Evolutionary conservation across 2,329 filamentous ascomycete genomes (phyloP).

Genomic region (Fusarium brachygibbosum): DNA sequence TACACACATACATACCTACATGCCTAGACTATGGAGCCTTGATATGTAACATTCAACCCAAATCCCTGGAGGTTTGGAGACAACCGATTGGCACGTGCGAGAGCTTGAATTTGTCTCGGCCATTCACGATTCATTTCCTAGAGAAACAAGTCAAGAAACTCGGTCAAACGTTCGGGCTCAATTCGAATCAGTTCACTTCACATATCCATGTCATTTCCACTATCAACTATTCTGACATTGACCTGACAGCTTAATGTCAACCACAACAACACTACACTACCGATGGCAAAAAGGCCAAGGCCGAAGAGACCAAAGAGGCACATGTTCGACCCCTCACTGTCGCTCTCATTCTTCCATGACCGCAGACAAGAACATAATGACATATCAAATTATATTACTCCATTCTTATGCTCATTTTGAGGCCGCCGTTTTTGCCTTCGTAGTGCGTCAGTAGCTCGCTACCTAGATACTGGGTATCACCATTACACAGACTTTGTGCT

Average conservation of each 20-base stretch:
- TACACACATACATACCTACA: not conserved
- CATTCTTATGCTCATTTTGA: slow-evolving; percentile 17
- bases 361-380: slow-evolving; percentile 28
- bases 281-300: slow-evolving; percentile 30
- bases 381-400: slow-evolving; percentile 19
- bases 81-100: slow-evolving; percentile 46
- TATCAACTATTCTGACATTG: not conserved
- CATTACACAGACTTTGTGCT: slow-evolving; percentile 25
- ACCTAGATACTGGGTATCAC: slow-evolving; percentile 7
- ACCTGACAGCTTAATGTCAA: not conserved
- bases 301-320: slow-evolving; percentile 7
- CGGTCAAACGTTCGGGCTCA: slow-evolving; percentile 28
- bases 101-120: slow-evolving; percentile 36
- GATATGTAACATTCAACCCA: slow-evolving; percentile 19
- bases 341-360: slow-evolving; percentile 10
- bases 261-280: not conserved
- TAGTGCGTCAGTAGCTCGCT: slow-evolving; percentile 25
- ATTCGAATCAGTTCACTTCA: slow-evolving; percentile 17
- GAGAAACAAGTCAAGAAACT: slow-evolving; percentile 26
- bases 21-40: slow-evolving; percentile 4
- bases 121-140: slow-evolving; percentile 17
- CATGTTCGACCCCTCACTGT: slow-evolving; percentile 25
- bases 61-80: slow-evolving; percentile 29
- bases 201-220: slow-evolving; percentile 22
- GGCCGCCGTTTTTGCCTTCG: slow-evolving; percentile 26